Evolutionary conservation across 805 yeast genomes (phyloP).

Genomic region (Tetrapisispora nanseiensis): DNA sequence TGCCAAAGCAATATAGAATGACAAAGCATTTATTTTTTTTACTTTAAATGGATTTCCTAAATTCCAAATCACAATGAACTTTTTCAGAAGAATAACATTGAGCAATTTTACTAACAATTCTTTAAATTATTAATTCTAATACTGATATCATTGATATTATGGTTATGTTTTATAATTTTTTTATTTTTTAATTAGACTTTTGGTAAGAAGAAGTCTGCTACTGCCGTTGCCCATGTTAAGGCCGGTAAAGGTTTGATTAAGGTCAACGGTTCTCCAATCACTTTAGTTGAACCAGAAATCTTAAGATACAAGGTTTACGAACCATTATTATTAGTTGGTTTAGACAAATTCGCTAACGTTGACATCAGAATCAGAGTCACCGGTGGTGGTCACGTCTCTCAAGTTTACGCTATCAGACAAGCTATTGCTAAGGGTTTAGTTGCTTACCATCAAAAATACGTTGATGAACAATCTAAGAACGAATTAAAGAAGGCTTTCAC

Average conservation of each 20-base stretch:
- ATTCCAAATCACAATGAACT: too few species aligned
- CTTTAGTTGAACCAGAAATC: slow-evolving; percentile 98
- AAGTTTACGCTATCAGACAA: slow-evolving; percentile 99
- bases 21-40: too few species aligned
- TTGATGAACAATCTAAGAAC: slow-evolving; percentile 98
- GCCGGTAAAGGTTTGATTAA: slow-evolving; percentile 99
- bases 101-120: slow-evolving; percentile 11
- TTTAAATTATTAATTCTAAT: neutral
- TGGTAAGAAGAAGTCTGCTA: slow-evolving; percentile 99
- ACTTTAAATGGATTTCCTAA: too few species aligned
- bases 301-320: slow-evolving; percentile 99
- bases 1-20: too few species aligned
- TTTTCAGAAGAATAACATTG: too few species aligned
- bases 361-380: slow-evolving; percentile 98
- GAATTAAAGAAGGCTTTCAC: slow-evolving; percentile 97
- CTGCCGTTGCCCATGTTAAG: slow-evolving; percentile 99
- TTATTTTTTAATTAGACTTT: slow-evolving; percentile 57
- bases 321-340: slow-evolving; percentile 96
- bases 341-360: slow-evolving; percentile 96
- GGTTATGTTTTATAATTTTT: neutral
- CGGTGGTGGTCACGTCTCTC: slow-evolving; percentile 99
- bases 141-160: neutral
- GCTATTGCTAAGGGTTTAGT: slow-evolving; percentile 99
- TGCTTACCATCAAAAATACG: slow-evolving; percentile 99
- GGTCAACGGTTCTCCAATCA: slow-evolving; percentile 99